phyloP scores from a whole-genome alignment of 2,329 filamentous ascomycete species.

The Aspergillus puulaauensis region DNA sequence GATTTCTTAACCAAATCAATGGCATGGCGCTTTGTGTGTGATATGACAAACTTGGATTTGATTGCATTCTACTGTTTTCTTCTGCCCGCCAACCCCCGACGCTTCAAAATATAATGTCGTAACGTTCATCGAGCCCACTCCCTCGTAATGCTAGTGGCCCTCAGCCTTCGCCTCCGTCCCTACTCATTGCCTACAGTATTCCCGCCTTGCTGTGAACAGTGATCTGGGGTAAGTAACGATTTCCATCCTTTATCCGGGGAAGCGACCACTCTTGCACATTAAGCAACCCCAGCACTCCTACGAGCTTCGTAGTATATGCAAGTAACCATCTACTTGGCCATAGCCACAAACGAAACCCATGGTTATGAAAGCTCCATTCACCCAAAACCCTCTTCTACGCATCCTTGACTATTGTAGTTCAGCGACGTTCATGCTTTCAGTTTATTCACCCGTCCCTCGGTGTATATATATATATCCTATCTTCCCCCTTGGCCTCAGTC shows the following conservation, averaged over 20 bases:
- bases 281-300: neutral
- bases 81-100: slow-evolving; percentile 1
- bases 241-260: neutral
- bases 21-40: slow-evolving; percentile 30
- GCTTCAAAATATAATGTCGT: slow-evolving; percentile 12
- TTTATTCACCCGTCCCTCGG: neutral
- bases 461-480: neutral
- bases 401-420: neutral
- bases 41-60: slow-evolving; percentile 21
- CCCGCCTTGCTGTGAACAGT: neutral
- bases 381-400: neutral
- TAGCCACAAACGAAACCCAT: neutral
- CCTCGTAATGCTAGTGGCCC: neutral
- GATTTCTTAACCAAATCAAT: slow-evolving; percentile 25
- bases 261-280: neutral
- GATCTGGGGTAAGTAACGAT: neutral
- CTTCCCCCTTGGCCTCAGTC: neutral
- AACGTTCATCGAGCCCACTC: slow-evolving; percentile 1
- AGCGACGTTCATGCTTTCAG: neutral
- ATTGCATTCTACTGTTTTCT: slow-evolving; percentile 15
- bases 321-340: neutral
- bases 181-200: neutral
- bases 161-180: neutral
- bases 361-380: neutral
- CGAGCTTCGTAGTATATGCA: neutral